Base-by-base conservation (phyloP, 1,284 basidiomycete genomes). In the Cryptococcus jaspeensis region DNA sequence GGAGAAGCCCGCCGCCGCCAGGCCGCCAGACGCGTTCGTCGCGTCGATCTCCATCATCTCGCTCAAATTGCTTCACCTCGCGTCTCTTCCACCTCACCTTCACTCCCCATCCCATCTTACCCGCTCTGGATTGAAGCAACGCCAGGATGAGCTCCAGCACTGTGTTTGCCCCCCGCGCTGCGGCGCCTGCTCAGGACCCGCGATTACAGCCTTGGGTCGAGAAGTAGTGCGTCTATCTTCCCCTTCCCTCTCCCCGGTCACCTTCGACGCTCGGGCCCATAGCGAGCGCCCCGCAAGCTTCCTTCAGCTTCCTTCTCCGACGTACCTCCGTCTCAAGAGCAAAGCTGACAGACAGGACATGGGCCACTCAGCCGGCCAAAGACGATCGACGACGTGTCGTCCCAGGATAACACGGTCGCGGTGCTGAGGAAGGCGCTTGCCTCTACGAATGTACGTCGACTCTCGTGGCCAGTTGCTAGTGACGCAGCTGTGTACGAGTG, bases 331-430 rank as follows among this genome's bases (percentile, higher is more conserved):
- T 32, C 9, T 32, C 9, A 9, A 9, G 9, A 32, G 28, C 28
- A 9, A 9, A 5, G 28, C 28, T 32, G 18, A 20, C 16, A n/a
- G 28, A 32, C 28, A 32, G 28, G 9, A 5, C 28, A 5, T 5
- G 4, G 28, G 28, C 5, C 9, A 6, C 25, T 2, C n/a, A 95
- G 93, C 75, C 90, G 96, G 56, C 95, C 96, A 52, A 92, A 93
- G 78, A 97, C 94, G 22, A 97, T 99, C 66, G 92, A 97, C 67
- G 95, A 99, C 76, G 87, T 99, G 51, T 91, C 94, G 23, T 90
- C 94, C 0, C 95, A 99, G 76, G 95, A 98, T 59, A 91, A 99
- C 72, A 97, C 94, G 0, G 89, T 98, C 35, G 87, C 88, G 1
- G 92, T 99, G 0, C 82, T 99, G 35, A 84, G 84, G 58, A 98